Evolutionary conservation across 2,329 filamentous ascomycete species (phyloP), one percentile per base, ranked within the genome.

Genomic region (Rutstroemia sp.): DNA sequence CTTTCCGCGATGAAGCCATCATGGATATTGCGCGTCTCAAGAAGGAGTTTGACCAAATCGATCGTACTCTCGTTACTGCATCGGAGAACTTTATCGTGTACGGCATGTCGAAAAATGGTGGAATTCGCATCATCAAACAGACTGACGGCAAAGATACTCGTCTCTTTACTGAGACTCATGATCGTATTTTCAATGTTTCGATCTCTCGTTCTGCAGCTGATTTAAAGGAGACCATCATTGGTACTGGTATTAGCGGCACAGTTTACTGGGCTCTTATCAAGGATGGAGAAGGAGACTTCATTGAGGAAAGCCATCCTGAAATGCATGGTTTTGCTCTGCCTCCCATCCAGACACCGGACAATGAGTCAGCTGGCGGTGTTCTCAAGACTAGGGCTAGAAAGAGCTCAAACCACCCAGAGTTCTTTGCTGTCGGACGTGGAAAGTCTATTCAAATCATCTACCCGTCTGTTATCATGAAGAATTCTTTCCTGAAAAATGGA

Each of bases 31-130:
- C 94, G 51, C 84, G 91, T 57, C 79, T 97, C 61, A 96, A 96
- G 79, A 97, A 97, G 75, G 91, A 96, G 5, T 97, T 97, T 66
- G 94, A 99, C 68, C 94, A 97, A 73, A 86, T 96, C 60, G 94
- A 99, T 69, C 88, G 95, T 62, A 95, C 92, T 61, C 80, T 99
- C 34, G 92, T 92, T 50, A 88, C 92, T 5, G 92, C 92, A 17
- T 92, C 90, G 25, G 86, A 89, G 68, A 87, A 87, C 58, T 96
- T 94, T 74, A 97, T 99, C 72, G 86, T 89, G 5, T 99, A 97
- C 67, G 91, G 90, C 45, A 89, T 96, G 77, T 89, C 89, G 45
- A 96, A 95, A 76, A 89, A 91, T 63, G 91, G 91, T 51, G 94
- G 94, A 48, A 83, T 99, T 66, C 86, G 92, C 56, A 87, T 99